Base-by-base conservation (phyloP, 768 basidiomycete species). In the Xerocomellus chrysenteron region DNA sequence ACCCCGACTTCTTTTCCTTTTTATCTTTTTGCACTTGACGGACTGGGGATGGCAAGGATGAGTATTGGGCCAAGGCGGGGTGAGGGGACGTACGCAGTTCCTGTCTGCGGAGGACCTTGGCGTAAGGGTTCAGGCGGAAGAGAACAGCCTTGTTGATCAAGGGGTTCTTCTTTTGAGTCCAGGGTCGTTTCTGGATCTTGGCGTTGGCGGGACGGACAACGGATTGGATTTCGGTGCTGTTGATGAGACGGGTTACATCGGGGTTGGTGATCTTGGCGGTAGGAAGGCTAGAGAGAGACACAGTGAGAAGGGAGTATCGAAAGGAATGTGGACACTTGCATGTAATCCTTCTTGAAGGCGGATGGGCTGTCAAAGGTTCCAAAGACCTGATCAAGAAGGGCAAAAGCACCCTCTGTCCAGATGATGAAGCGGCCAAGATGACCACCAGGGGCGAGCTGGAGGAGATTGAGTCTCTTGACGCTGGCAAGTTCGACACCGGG, bases 91-190 rank as follows among this genome's bases (percentile, higher is more conserved):
- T 73, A 93, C 90, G 82, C 63, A 96, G 76, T 72, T 96, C 93
- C 69, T 94, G 89, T 65, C 89, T 81, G 74, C 92, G 90, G 68
- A 94, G 75, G 44, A 90, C 89, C 85, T 96, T 96, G 68, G 95
- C 96, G 77, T 98, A 98, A 51, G 96, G 96, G 83, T 98, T 98
- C 78, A 98, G 84, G 68, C 94, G 89, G 92, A 94, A 95, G 72
- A 95, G 86, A 66, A 95, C 79, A 49, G 83, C 89, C 81, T 90
- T 94, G 87, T 97, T 97, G 77, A 84, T 75, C 68, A 97, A 84
- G 51, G 95, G 94, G 82, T 97, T 98, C 89, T 98, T 98, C 90
- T 94, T 94, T 80, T 98, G 95, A 61, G 94, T 92, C 92, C 91
- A 94, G 58, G 94, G 94, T 70, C 95, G 88, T 78, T 95, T 97